Evolutionary conservation across 495 filamentous ascomycete species (phyloP).

Genomic region (Acidiella bohemica): DNA sequence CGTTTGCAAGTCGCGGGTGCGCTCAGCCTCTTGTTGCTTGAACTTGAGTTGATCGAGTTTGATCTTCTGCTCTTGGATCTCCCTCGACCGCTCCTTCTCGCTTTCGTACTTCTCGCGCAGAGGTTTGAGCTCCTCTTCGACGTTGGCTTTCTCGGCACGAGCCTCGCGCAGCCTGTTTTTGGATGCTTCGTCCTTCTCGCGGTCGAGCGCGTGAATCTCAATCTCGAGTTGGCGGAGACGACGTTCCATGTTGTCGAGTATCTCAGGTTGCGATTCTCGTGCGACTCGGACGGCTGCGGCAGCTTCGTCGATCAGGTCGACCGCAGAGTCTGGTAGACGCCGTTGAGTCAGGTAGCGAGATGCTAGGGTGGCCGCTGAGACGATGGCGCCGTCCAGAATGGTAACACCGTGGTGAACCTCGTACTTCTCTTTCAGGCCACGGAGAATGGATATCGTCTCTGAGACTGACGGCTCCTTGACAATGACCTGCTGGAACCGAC

Average conservation of each 20-base stretch:
- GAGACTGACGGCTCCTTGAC: conserved; percentile 80
- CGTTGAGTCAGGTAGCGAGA: conserved; percentile 82
- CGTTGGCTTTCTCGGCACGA: conserved; percentile 80
- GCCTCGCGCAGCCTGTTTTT: conserved; percentile 65
- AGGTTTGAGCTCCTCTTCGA: conserved; percentile 78
- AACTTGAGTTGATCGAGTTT: conserved; percentile 78
- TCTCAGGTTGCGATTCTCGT: conserved; percentile 88
- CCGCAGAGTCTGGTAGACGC: conserved; percentile 87
- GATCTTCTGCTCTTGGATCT: conserved; percentile 91
- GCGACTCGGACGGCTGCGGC: conserved; percentile 88
- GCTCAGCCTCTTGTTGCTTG: conserved; percentile 85
- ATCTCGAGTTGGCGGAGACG: conserved; percentile 81
- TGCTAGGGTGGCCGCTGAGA: conserved; percentile 76
- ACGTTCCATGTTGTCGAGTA: conserved; percentile 82
- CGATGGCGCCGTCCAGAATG: conserved; percentile 85
- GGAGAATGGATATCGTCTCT: conserved; percentile 92
- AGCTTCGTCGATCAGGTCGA: conserved; percentile 92
- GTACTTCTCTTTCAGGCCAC: conserved; percentile 92
- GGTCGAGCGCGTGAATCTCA: conserved; percentile 84
- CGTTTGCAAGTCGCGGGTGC: conserved; percentile 61
- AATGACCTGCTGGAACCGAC: conserved; percentile 93
- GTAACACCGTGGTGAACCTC: conserved; percentile 97
- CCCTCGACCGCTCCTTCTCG: conserved; percentile 73
- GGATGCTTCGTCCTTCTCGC: conserved; percentile 90
- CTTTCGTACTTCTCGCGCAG: conserved; percentile 90